These are phyloP conservation scores for Russula compacta DNA, from an alignment of 768 basidiomycete species.

Conservation along the genomic window DNA sequence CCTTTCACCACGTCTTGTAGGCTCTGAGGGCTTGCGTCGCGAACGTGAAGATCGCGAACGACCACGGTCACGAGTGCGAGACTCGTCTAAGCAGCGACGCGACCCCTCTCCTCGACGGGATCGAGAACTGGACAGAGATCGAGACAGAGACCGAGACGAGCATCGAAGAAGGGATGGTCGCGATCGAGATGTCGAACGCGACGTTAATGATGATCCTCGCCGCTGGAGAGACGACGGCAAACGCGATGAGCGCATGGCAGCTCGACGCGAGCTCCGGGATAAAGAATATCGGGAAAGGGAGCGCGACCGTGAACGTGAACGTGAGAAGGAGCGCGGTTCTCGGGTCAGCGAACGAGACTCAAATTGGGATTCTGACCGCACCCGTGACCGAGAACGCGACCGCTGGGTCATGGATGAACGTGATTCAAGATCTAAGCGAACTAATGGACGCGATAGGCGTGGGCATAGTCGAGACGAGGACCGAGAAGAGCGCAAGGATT, in stretches of 20 bases:
- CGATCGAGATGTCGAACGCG: conserved; percentile 37
- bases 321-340: conserved; percentile 33
- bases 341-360: conserved; percentile 27
- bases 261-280: conserved; percentile 45
- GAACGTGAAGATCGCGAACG: conserved; percentile 59
- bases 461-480: conserved; percentile 41
- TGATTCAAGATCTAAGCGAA: conserved; percentile 53
- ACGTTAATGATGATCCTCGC: conserved; percentile 58
- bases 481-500: conserved; percentile 37
- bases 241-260: conserved; percentile 64
- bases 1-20: conserved; percentile 25
- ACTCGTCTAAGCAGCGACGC: conserved; percentile 50
- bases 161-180: conserved; percentile 37
- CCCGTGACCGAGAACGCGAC: conserved; percentile 32
- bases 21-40: conserved; percentile 44
- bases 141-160: conserved; percentile 25
- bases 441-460: conserved; percentile 50
- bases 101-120: conserved; percentile 41
- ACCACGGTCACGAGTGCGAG: conserved; percentile 54
- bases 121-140: conserved; percentile 30
- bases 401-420: conserved; percentile 64
- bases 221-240: conserved; percentile 80
- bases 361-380: conserved; percentile 22
- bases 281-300: conserved; percentile 32
- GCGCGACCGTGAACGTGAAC: conserved; percentile 33